Base-by-base conservation (phyloP, 345 rosid genomes). In the Pelargonium nanum region DNA sequence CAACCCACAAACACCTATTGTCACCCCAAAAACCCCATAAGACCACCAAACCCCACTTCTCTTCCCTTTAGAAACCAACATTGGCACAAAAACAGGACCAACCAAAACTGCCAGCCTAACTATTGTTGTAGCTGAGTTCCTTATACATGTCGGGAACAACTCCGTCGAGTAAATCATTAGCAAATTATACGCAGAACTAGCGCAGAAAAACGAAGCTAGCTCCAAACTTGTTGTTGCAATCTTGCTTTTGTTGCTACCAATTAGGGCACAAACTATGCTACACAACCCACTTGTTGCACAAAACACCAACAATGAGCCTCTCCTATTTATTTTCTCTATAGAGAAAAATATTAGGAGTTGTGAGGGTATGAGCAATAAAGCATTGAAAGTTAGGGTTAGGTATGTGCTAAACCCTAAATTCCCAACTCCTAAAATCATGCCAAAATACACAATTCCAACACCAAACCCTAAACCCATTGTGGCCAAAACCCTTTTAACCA, bases 111-210 rank as follows among this genome's bases (percentile, higher is more conserved):
- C 88, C 50, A 83, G 88, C 5, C 91, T 77, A 72, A 80, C 78
- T 78, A 83, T 65, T 16, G 91, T 79, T 0, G 84, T 68, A 0
- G 91, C 91, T 24, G 88, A 77, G 74, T 85, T 85, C 61, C 86
- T 72, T 23, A 85, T 88, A 15, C 83, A 65, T 0, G 88, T 83
- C 8, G 86, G 91, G 45, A 85, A 83, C 67, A 85, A 56, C 75
- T 85, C 91, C 0, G 83, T 58, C 0, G 85, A 81, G 77, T 74
- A 75, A 12, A 86, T 77, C 22, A 77, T 21, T 6, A 75, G 65
- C 23, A 80, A 64, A 55, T 73, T 77, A 55, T 78, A 70, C 13
- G 75, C 80, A 1, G 60, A 65, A 53, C 83, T 72, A 0, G 69
- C 72, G 24, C 81, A 52, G 34, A 87, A 85, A 50, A 84, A 83